Base-by-base conservation (phyloP, 768 basidiomycete species). In the Tulasnella sp. region DNA sequence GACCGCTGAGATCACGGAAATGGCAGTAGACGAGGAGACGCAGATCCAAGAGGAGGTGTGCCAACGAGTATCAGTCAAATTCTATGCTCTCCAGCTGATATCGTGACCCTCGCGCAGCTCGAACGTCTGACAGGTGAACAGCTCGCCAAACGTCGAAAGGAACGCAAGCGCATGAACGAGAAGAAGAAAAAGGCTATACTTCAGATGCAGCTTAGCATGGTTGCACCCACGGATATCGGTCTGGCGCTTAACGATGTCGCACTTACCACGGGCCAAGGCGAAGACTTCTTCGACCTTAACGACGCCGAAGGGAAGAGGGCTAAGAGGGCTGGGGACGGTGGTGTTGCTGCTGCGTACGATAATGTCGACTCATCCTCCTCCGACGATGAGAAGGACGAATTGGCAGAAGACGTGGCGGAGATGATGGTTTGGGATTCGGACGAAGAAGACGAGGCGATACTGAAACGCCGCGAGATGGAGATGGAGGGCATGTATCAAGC, bases 201-300 rank as follows among this genome's bases (percentile, higher is more conserved):
- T 68, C 86, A 94, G 54, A 87, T 98, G 82, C 96, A 98, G 69
- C 78, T 98, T 48, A 86, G 89, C 68, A 99, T 99, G 96, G 89
- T 88, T 11, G 91, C 92, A 19, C 96, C 96, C n/a, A 75, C 94
- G 65, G 96, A 97, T 66, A 93, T 98, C 64, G 94, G 93, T 69
- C 71, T 93, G 61, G 89, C 92, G 67, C 86, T 87, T 66, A 76
- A 79, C 54, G 92, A 95, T 64, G 73, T 81, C 2, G 77, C 86
- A 17, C 76, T 95, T 17, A 76, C 73, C n/a, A 68, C 80, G 23
- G 85, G 87, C 66, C 86, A 32, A 23, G 56, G 9, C 50, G 58
- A 84, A 24, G 93, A 98, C 65, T 75, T 96, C 23, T 98, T 98
- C 67, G 90, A 94, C 67, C 78, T 98, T 43, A 81, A 75, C 51